A percentile compares a stretch with the other conserved stretches of the same genome.
Conservation (phyloP, 768 basidiomycete species). For the Cubamyces lactineus region DNA sequence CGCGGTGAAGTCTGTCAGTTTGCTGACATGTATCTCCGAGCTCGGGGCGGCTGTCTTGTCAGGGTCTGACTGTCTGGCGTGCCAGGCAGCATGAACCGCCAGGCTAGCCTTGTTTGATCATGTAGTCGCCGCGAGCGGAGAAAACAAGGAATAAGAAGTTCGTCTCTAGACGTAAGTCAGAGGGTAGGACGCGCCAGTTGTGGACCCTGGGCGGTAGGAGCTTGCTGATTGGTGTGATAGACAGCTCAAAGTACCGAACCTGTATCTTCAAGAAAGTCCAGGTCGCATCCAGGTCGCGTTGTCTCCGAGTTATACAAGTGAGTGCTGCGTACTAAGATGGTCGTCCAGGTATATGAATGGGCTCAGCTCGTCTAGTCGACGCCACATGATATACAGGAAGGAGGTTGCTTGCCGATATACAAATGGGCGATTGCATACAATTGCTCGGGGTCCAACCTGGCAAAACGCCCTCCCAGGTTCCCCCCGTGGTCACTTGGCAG, state of each 20-base stretch:
- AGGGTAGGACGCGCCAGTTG: not conserved
- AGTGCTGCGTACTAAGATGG: too few species aligned
- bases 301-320: too few species aligned
- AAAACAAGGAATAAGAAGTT: not conserved
- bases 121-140: constrained; percentile 5
- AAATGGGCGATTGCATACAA: too few species aligned
- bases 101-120: constrained; percentile 7
- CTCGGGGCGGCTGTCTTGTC: constrained; percentile 3
- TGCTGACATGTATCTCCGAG: not conserved
- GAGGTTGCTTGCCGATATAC: too few species aligned
- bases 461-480: too few species aligned
- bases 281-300: too few species aligned
- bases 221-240: not conserved
- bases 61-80: not conserved
- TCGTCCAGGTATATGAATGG: too few species aligned
- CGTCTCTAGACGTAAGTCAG: constrained; percentile 11
- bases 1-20: not conserved
- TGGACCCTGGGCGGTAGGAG: constrained; percentile 1
- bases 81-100: not conserved
- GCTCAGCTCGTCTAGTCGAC: too few species aligned
- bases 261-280: too few species aligned
- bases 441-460: too few species aligned
- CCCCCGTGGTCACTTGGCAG: too few species aligned
- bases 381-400: too few species aligned
- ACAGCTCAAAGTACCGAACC: not conserved